These are phyloP conservation scores for Boletus insuetus DNA, from an alignment of 768 basidiomycete species.

Conservation along the genomic window DNA sequence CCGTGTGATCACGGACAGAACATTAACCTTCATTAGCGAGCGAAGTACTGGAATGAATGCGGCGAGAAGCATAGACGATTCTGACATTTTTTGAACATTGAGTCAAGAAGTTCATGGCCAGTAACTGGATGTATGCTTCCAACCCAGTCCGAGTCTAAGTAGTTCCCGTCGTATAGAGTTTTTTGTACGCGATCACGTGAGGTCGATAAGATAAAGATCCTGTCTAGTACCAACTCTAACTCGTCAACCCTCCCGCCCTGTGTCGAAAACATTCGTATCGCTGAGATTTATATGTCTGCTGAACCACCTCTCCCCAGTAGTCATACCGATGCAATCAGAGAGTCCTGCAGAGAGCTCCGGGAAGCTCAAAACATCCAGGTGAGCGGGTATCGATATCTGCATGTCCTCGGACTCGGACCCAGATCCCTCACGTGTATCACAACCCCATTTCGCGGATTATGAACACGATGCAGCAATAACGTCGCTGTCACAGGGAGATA, in stretches of 20 bases:
- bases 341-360: constrained; percentile 50
- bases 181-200: constrained; percentile 19
- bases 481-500: neutral
- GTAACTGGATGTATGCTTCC: neutral
- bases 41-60: constrained; percentile 13
- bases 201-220: constrained; percentile 5
- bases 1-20: neutral
- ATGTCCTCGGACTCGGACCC: neutral
- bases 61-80: neutral
- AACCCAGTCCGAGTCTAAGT: neutral
- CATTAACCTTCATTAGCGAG: constrained; percentile 22
- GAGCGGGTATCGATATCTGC: constrained; percentile 22
- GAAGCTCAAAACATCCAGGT: constrained; percentile 51
- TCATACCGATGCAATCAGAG: constrained; percentile 51
- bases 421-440: neutral
- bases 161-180: too few relatives aligned
- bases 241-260: too few relatives aligned
- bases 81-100: constrained; percentile 13
- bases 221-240: too few relatives aligned
- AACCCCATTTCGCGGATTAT: neutral
- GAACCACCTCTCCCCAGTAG: constrained; percentile 44
- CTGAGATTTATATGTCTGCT: constrained; percentile 11
- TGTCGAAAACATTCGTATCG: neutral
- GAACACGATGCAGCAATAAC: neutral
- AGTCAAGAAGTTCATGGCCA: constrained; percentile 14